phyloP scores from a whole-genome alignment of 176 grass and related monocot genomes.

The Dactylis glomerata region DNA sequence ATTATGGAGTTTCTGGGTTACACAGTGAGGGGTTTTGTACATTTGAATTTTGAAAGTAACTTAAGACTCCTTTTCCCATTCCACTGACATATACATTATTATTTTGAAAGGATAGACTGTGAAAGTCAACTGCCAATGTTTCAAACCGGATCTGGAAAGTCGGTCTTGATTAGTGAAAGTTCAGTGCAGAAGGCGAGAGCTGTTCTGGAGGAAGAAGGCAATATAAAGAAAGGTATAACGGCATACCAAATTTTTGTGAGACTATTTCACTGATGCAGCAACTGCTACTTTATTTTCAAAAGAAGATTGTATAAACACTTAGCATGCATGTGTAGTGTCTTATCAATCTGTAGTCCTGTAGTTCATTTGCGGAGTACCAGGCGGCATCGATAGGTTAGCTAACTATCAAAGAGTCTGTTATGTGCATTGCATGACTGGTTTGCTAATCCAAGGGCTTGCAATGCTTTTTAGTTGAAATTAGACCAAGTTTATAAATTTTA shows the following conservation, averaged over 20 bases:
- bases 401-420: neutral
- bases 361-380: neutral
- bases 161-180: constrained; percentile 45
- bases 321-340: neutral
- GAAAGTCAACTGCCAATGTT: constrained; percentile 49
- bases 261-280: neutral
- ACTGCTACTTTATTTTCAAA: constrained; percentile 12
- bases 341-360: neutral
- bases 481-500: neutral
- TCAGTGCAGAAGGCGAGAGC: constrained; percentile 56
- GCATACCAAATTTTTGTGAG: neutral
- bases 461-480: constrained; percentile 18
- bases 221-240: constrained; percentile 18
- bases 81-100: neutral
- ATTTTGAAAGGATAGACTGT: constrained; percentile 29
- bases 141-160: constrained; percentile 66
- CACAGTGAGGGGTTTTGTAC: neutral
- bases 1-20: constrained; percentile 6
- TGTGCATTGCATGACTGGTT: neutral
- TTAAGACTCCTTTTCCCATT: neutral
- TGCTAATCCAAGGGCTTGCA: neutral
- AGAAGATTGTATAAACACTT: neutral
- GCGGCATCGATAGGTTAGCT: neutral
- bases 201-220: constrained; percentile 47
- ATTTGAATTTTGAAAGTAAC: neutral